Percentiles rank a stretch among this genome's conserved stretches.
These are phyloP conservation scores for Leucocoprinus leucothites DNA, from an alignment of 768 basidiomycete species.

Conservation along the genomic window DNA sequence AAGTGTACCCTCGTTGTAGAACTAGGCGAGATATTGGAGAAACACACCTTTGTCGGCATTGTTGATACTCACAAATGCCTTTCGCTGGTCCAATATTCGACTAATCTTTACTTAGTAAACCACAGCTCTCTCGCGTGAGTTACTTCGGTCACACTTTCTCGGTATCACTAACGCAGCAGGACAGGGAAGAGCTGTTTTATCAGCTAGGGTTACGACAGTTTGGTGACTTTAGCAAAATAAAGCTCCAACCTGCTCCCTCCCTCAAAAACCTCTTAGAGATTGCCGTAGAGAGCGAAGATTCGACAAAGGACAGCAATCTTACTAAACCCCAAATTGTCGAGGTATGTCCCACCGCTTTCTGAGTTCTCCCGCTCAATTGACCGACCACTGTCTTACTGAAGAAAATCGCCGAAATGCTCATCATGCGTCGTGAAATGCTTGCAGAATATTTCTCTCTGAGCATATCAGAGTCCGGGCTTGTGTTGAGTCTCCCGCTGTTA, in stretches of 20 bases:
- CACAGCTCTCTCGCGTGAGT: constrained; percentile 75
- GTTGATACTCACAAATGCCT: constrained; percentile 73
- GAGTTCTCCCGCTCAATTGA: background rate
- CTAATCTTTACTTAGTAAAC: constrained; percentile 87
- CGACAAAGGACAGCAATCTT: constrained; percentile 52
- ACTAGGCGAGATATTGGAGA: constrained; percentile 76
- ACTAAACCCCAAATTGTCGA: constrained; percentile 65
- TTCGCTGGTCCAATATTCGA: constrained; percentile 83
- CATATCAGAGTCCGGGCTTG: constrained; percentile 60
- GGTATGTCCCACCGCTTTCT: constrained; percentile 37
- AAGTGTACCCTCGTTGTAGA: constrained; percentile 41
- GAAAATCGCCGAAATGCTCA: constrained; percentile 63
- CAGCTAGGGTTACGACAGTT: constrained; percentile 92
- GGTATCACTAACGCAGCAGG: background rate
- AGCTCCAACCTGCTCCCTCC: constrained; percentile 79
- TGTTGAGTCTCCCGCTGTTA: constrained; percentile 81
- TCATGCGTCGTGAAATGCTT: constrained; percentile 75
- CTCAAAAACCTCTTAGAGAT: constrained; percentile 70
- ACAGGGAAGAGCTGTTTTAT: constrained; percentile 92
- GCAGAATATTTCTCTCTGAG: constrained; percentile 85
- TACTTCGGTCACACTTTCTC: constrained; percentile 27
- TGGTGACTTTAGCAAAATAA: constrained; percentile 71
- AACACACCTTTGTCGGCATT: constrained; percentile 91
- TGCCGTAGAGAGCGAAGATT: constrained; percentile 69
- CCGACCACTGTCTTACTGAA: too few species aligned